These are phyloP conservation scores for Globisporangium cystogenes DNA, from an alignment of 352 stramenopile genomes.

Conservation along the genomic window DNA sequence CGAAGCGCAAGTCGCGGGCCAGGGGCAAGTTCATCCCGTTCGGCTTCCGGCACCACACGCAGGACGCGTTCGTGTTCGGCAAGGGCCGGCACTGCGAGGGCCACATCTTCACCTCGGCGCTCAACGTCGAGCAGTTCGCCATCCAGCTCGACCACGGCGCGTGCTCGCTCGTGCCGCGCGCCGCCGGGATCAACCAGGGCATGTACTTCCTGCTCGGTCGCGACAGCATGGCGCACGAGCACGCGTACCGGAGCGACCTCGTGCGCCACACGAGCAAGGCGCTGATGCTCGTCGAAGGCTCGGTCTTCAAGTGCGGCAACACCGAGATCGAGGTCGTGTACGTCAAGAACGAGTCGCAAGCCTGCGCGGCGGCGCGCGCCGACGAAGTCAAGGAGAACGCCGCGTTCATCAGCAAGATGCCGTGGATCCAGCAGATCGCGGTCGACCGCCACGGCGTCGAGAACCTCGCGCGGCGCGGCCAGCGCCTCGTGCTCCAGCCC, in stretches of 20 bases:
- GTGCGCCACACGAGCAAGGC: conserved; percentile 65
- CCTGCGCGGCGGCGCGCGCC: conserved; percentile 10
- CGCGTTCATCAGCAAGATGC: conserved; percentile 35
- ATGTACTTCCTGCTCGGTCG: conserved; percentile 68
- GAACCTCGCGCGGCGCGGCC: conserved; percentile 38
- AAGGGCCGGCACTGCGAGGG: conserved; percentile 53
- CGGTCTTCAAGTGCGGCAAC: conserved; percentile 54
- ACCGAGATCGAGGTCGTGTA: conserved; percentile 60
- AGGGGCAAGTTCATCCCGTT: conserved; percentile 47
- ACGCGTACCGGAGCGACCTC: conserved; percentile 27
- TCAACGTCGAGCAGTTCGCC: conserved; percentile 60
- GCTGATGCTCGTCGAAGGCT: conserved; percentile 62
- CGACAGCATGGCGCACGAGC: conserved; percentile 33
- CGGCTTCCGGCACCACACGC: conserved; percentile 37
- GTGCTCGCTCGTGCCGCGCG: conserved; percentile 50
- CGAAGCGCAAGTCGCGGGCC: conserved; percentile 49
- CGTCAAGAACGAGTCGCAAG: conserved; percentile 26
- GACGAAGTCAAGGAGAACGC: conserved; percentile 41
- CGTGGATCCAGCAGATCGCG: conserved; percentile 58
- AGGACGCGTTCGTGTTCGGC: conserved; percentile 44
- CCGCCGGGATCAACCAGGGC: conserved; percentile 56
- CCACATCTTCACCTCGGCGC: conserved; percentile 46
- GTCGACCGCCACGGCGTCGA: conserved; percentile 37
- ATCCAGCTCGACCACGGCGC: conserved; percentile 55
- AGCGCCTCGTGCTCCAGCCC: conserved; percentile 30